Conservation (phyloP, 768 basidiomycete species). For the Auriscalpium orientale region DNA sequence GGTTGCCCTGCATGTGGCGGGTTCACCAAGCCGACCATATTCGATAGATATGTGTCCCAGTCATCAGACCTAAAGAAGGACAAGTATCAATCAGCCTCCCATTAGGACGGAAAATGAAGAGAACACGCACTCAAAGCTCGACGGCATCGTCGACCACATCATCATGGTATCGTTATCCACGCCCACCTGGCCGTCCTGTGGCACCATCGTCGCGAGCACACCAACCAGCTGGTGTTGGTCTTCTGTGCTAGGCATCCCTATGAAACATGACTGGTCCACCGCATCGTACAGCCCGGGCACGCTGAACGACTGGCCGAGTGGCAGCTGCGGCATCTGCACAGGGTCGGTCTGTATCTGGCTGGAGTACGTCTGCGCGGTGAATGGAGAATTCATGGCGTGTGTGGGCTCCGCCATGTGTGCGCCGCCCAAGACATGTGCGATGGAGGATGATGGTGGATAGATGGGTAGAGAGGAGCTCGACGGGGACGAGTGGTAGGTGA, state of each 20-base stretch:
- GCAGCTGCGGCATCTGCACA: neutral
- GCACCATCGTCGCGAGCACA: constrained; percentile 1
- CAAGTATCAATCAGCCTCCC: neutral
- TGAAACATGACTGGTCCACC: constrained; percentile 1
- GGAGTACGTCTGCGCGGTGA: neutral
- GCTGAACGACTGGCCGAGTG: neutral
- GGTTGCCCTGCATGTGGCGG: neutral
- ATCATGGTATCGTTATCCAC: constrained; percentile 14
- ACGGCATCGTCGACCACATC: constrained; percentile 17
- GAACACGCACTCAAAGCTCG: constrained; percentile 9
- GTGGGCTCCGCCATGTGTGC: too few species aligned
- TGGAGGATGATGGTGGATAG: too few species aligned
- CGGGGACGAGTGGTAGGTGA: too few species aligned
- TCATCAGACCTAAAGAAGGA: constrained; percentile 7
- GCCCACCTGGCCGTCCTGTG: constrained; percentile 13
- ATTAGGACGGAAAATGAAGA: neutral
- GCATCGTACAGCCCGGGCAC: neutral
- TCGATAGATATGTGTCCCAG: constrained; percentile 15
- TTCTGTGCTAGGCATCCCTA: neutral
- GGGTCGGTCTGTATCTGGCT: neutral
- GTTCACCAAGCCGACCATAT: constrained; percentile 4
- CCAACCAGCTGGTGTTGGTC: constrained; percentile 2
- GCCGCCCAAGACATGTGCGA: too few species aligned
- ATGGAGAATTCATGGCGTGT: too few species aligned
- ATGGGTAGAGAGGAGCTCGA: too few species aligned